Evolutionary conservation across 208 protist genomes (phyloP), one percentile per base, ranked within the genome.

Genomic region (Phytomonas sp.): DNA sequence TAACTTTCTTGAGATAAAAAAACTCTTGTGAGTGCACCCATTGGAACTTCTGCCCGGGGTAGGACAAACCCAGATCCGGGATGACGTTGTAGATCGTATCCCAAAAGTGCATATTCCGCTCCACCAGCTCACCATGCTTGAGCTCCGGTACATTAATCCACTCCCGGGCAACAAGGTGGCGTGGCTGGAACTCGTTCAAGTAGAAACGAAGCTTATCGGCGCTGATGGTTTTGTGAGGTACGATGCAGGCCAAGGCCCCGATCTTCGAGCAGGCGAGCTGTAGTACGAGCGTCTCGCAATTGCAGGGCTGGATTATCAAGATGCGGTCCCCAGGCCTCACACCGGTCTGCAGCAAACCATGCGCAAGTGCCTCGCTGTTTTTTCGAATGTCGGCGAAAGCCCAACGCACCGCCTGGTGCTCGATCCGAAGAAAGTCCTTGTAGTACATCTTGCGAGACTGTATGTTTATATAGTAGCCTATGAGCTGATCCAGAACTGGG

Each of bases 371-470:
- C 78, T 97, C 92, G 76, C 89, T 95, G 80, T 97, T 97, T 78
- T 97, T 97, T 60, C 89, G 89, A 69, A 97, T 92, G 67, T 97
- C 92, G 1, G 89, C 89, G 78, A 94, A 97, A 1, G 92, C 89
- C 92, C 92, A 97, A 34, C 89, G 86, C 26, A 97, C 92, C 16
- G 89, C 92, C 81, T 97, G 92, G 74, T 97, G 92, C 79, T 94
- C 89, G 69, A 97, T 94, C 52, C 92, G 89, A n/a, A 97, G 74
- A 66, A 94, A 92, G 71, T 94, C 90, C 72, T 94, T 97, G 88
- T 97, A 94, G 79, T 94, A 94, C 92, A 97, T 94, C 77, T 94
- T 94, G 33, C 92, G 81, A n/a, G 92, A 93, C 75, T 97, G 92
- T 69, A 94, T 93, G 76, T 94, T 97, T 29, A 95, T 86, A 76